Evolutionary conservation across 106 monocot genomes (phyloP), one percentile per base, ranked within the genome.

Genomic region (Chionographis japonica): DNA sequence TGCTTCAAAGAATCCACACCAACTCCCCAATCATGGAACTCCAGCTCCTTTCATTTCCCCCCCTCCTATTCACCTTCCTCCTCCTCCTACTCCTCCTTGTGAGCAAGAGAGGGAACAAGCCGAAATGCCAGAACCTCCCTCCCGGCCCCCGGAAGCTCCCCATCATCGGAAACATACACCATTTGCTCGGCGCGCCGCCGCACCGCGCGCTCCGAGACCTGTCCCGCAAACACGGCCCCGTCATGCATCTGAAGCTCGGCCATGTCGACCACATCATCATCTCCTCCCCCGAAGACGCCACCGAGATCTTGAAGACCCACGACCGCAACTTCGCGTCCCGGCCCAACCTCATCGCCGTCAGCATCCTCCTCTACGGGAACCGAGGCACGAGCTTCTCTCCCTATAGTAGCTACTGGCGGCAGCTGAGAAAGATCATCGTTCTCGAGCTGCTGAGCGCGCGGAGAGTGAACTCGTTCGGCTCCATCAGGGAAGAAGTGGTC

Each of bases 81-180:
- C 5, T 46, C 46, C 46, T 46, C 46, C 46, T 2, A 0, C 46
- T 46, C 5, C 5, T 10, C 9, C 46, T 46, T 1, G 9, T 46
- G 5, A 6, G 0, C 46, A 46, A 46, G 46, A 46, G 46, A 1
- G 46, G 5, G 2, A 46, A 10, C 46, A 5, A 46, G 9, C 46
- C 46, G 1, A 5, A 10, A 10, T 2, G 8, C 46, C 46, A 10
- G 46, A 54, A 54, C 4, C 16, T 54, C 4, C 43, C 73, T 9
- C 78, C 73, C 0, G 73, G 78, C 3, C 78, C 78, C 15, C 17
- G 54, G 49, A 54, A 60, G 12, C 68, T 79, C 10, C 78, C 78
- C 54, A 6, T 79, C 52, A 62, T 79, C 43, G 78, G 78, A 7
- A 73, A 17, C 67, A 2, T 73, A 46, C 78, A 79, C 56, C 72